Evolutionary conservation across 2,329 filamentous ascomycete species (phyloP), one percentile per base, ranked within the genome.

Genomic region (Colletotrichum liaoningense): DNA sequence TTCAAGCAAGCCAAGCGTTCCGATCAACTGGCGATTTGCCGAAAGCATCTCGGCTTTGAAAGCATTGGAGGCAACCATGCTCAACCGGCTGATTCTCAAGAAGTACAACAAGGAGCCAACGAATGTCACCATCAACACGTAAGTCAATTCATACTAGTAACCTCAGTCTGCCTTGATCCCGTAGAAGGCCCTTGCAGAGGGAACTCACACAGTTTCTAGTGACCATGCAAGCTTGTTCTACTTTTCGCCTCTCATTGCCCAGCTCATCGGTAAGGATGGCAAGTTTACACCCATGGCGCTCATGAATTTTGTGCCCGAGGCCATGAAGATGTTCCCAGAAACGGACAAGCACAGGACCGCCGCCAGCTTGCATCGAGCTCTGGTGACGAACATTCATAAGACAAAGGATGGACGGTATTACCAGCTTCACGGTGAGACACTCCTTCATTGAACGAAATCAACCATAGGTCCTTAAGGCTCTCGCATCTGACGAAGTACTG

Each of bases 11-110:
- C 87, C 87, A 0, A 85, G 80, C 57, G 83, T 89, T 11, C 87
- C 88, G 0, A 86, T 90, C 77, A 89, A 88, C 64, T 90, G 88
- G 88, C 82, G 88, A 2, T 88, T 89, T 63, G 87, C 88, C 2
- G 88, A 90, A 77, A 88, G 86, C 59, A 84, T 88, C 1, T 83
- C 87, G 0, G 80, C 86, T 1, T 75, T 89, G 33, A 88, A 88
- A 76, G 87, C 80, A 1, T 78, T 87, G 22, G 86, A 88, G 76
- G 87, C 86, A 9, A 81, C 83, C 0, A 80, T 88, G 74, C 75
- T 88, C 33, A 85, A 84, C 60, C 80, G 81, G 1, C 77, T 89
- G 11, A 67, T 88, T 8, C 81, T 82, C 62, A 79, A 80, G n/a
- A 88, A 88, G 73, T 88, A 89, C 73, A 78, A 79, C 0, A 30